Evolutionary conservation across 345 rosid species (phyloP), one percentile per base, ranked within the genome.

Genomic region (Mallotus nudiflorus): DNA sequence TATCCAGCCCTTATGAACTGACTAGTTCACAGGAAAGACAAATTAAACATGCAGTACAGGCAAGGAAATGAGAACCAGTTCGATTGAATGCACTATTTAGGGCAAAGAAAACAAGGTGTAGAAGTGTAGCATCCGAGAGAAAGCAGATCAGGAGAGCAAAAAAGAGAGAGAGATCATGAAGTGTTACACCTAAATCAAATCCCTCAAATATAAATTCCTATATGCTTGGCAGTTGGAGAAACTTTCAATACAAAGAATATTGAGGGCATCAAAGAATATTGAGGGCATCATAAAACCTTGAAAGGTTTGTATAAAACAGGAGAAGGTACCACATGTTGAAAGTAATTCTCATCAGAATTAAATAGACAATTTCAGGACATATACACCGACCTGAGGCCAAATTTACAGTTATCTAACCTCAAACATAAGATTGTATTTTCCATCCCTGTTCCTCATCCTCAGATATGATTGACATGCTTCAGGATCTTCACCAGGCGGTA

Each of bases 401-500:
- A 68, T 50, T 45, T 28, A 76, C 39, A 71, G 73, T 58, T 65
- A 72, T 71, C 84, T 67, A 75, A 95, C 99, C 99, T 90, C 99
- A 53, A 95, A 95, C 99, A 95, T 95, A 75, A 92, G 97, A 88
- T 85, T 92, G 82, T 95, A 95, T 73, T 95, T 92, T 33, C 99
- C 99, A 84, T 95, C 99, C 62, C 97, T 88, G 79, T 95, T 95
- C 83, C 99, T 89, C 99, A 90, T 92, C 87, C 99, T 87, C 76
- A 95, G 82, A 77, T 95, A 92, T 8, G 99, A 95, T 75, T 95
- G 99, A 58, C 99, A 95, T 42, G 99, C 99, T 85, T 95, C 99
- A 65, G 99, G 99, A 83, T 95, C 98, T 88, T 95, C 99, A 54
- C 96, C 98, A 6, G 99, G 99, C 50, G 99, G 99, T 65, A 95